Percentiles rank a stretch among this genome's conserved stretches.
phyloP scores from a whole-genome alignment of 805 yeast species.

The Kazachstania kunashirensis region DNA sequence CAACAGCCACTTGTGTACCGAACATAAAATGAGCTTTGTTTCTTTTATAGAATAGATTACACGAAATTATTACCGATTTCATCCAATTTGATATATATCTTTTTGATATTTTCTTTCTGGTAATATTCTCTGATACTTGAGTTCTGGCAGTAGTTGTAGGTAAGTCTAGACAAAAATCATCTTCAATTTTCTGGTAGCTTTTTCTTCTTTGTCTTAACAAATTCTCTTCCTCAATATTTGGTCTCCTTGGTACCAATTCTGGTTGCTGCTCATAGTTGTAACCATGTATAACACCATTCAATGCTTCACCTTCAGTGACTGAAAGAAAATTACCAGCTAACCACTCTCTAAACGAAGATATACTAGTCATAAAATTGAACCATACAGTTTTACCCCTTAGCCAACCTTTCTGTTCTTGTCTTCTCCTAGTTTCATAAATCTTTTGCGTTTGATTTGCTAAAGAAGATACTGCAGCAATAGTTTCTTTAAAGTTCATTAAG shows the following conservation, averaged over 20 bases:
- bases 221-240: conserved; percentile 22
- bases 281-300: conserved; percentile 24
- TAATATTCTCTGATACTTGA: no score
- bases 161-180: background rate
- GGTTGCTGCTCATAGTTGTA: conserved; percentile 1
- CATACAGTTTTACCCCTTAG: conserved; percentile 34
- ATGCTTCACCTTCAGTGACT: conserved; percentile 30
- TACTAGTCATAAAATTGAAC: conserved; percentile 34
- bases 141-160: background rate
- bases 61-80: conserved; percentile 5
- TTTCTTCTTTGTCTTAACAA: conserved; percentile 17
- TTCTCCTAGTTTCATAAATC: conserved; percentile 25
- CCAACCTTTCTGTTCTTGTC: conserved; percentile 30
- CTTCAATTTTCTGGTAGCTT: background rate
- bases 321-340: conserved; percentile 17
- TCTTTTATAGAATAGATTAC: conserved; percentile 14
- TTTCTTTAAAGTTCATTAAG: conserved; percentile 38
- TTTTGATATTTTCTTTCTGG: background rate
- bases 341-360: conserved; percentile 32
- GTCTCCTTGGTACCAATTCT: conserved; percentile 16
- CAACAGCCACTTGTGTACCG: conserved; percentile 38
- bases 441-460: conserved; percentile 27
- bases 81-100: background rate
- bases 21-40: conserved; percentile 34
- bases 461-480: conserved; percentile 26